A percentile compares a stretch with the other conserved stretches of the same genome.
phyloP scores from a whole-genome alignment of 108 stramenopile genomes.

The Fragilariopsis cylindrus region DNA sequence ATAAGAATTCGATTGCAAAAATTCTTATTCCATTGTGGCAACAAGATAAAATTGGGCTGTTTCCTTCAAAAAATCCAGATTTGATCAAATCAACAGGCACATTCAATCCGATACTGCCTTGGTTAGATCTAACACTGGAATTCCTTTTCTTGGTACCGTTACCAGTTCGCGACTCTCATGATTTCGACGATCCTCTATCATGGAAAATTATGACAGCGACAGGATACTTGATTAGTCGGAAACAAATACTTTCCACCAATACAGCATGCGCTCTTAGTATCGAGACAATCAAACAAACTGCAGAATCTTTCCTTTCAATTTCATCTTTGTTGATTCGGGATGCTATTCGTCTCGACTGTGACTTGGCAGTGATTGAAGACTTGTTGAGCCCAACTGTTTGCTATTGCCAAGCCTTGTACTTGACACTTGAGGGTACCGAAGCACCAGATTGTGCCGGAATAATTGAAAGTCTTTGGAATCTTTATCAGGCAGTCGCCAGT shows the following conservation, averaged over 20 bases:
- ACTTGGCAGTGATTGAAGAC: constrained; percentile 17
- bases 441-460: not conserved
- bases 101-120: not conserved
- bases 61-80: not conserved
- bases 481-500: constrained; percentile 29
- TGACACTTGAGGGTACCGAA: not conserved
- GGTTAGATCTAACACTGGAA: constrained; percentile 4
- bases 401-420: constrained; percentile 20
- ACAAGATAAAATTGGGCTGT: not conserved
- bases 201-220: constrained; percentile 14
- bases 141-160: constrained; percentile 7
- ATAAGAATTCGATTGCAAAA: not conserved
- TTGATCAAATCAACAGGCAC: not conserved
- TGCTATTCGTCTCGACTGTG: constrained; percentile 5
- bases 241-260: not conserved
- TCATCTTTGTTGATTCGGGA: constrained; percentile 12
- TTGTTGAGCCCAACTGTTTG: constrained; percentile 13
- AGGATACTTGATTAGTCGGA: constrained; percentile 8
- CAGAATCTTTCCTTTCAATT: constrained; percentile 25
- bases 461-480: constrained; percentile 24
- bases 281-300: constrained; percentile 17
- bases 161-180: not conserved
- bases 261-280: not conserved
- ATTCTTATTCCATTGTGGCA: not conserved
- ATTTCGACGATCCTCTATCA: constrained; percentile 11